These are phyloP conservation scores for Elaeis guineensis DNA, from an alignment of 176 grass and related monocot genomes.

Conservation along the genomic window DNA sequence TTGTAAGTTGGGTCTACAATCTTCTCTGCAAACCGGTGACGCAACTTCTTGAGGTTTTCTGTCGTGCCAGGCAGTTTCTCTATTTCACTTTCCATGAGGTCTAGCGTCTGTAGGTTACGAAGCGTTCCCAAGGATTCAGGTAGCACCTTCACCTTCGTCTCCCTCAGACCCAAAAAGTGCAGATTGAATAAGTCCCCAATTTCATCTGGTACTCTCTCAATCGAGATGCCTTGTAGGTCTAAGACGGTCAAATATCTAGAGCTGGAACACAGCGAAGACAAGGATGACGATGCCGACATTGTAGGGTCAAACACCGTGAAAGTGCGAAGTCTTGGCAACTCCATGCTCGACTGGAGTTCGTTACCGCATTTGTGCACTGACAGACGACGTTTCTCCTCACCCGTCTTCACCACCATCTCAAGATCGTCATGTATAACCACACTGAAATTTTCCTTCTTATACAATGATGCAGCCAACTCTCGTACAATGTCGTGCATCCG, in stretches of 20 bases:
- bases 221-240: conserved; percentile 8
- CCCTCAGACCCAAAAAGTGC: conserved; percentile 22
- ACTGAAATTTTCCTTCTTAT: conserved; percentile 17
- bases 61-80: conserved; percentile 12
- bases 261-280: background rate
- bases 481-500: conserved; percentile 47
- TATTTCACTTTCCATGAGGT: conserved; percentile 3
- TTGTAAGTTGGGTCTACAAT: too few species aligned
- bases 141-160: conserved; percentile 30
- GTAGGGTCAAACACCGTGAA: conserved; percentile 12
- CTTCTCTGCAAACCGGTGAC: too few species aligned
- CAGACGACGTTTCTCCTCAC: conserved; percentile 7
- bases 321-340: conserved; percentile 13
- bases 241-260: conserved; percentile 23
- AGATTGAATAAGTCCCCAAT: conserved; percentile 48
- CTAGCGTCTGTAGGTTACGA: conserved; percentile 33
- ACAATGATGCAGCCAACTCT: conserved; percentile 29
- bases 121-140: conserved; percentile 36
- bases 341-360: background rate
- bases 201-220: conserved; percentile 17
- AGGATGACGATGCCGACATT: conserved; percentile 7
- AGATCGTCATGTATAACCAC: conserved; percentile 2
- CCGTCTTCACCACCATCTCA: background rate
- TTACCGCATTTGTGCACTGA: conserved; percentile 16
- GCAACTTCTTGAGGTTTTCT: too few species aligned